Percentiles rank a stretch among this genome's conserved stretches.
Conservation (phyloP, 1,284 basidiomycete genomes). For the Heterobasidion irregulare region DNA sequence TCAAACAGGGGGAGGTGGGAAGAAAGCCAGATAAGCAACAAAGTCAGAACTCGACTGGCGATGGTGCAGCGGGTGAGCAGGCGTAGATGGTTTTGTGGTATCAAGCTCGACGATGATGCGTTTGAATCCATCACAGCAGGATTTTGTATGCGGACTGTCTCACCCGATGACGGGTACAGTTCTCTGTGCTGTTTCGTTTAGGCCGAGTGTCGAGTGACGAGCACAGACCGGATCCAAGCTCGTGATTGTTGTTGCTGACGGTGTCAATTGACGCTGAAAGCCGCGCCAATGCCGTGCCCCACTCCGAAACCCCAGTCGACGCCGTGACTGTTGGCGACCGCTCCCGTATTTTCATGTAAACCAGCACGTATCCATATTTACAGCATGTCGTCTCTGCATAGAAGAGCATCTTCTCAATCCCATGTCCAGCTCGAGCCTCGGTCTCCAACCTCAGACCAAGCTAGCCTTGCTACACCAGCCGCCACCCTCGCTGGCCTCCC, state of each 20-base stretch:
- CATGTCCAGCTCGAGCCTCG: background rate
- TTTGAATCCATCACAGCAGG: background rate
- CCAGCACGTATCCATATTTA: background rate
- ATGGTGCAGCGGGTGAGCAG: constrained; percentile 9
- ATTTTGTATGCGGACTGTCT: too few species aligned
- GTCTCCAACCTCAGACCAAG: background rate
- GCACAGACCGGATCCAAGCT: too few species aligned
- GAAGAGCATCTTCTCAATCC: background rate
- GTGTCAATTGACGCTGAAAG: too few species aligned
- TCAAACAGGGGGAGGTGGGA: constrained; percentile 33
- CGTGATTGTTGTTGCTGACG: too few species aligned
- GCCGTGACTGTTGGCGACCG: too few species aligned
- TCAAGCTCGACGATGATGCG: background rate
- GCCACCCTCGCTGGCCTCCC: constrained; percentile 7
- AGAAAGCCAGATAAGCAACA: constrained; percentile 20
- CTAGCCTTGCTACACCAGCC: background rate
- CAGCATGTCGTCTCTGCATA: background rate
- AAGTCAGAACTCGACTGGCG: constrained; percentile 24
- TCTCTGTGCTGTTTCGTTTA: too few species aligned
- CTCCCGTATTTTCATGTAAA: background rate
- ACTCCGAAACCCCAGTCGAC: too few species aligned
- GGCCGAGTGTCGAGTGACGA: too few species aligned
- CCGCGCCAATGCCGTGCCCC: too few species aligned
- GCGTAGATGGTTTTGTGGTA: constrained; percentile 2
- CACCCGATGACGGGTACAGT: too few species aligned